Evolutionary conservation across 805 yeast species (phyloP).

Genomic region (Zygotorulaspora danielsina): DNA sequence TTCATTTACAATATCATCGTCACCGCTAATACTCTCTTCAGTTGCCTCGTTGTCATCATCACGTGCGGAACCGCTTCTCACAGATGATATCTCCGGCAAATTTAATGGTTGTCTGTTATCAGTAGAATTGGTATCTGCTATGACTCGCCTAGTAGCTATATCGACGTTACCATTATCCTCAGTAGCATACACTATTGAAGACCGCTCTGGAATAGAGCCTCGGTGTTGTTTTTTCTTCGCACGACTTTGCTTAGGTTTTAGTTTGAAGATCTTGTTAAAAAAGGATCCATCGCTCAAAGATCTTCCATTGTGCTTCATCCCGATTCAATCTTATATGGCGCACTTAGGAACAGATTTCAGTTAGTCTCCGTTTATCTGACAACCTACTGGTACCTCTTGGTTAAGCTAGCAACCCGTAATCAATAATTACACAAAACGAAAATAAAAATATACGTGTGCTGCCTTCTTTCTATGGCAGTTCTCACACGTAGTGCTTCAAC

Average conservation of each 20-base stretch:
- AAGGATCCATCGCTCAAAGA: conserved; percentile 16
- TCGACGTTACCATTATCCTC: conserved; percentile 16
- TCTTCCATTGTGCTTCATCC: conserved; percentile 9
- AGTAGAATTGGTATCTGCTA: conserved; percentile 6
- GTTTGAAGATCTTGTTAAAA: conserved; percentile 10
- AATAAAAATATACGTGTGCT: too few species aligned
- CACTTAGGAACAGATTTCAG: too few species aligned
- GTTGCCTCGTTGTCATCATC: conserved; percentile 6
- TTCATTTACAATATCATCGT: neutral
- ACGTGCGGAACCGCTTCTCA: conserved; percentile 18
- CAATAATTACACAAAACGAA: too few species aligned
- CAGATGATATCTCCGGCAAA: conserved; percentile 27
- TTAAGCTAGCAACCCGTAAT: too few species aligned
- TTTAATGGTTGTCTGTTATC: conserved; percentile 13
- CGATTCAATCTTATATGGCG: neutral
- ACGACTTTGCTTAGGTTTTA: conserved; percentile 1
- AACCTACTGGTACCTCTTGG: too few species aligned
- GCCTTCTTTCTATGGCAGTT: too few species aligned
- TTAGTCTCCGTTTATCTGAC: too few species aligned
- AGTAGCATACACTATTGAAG: conserved; percentile 15
- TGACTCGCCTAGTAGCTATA: conserved; percentile 24
- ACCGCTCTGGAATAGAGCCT: conserved; percentile 3
- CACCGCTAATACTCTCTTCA: neutral
- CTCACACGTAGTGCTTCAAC: too few species aligned
- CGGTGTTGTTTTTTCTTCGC: conserved; percentile 1